Evolutionary conservation across 2,329 filamentous ascomycete genomes (phyloP).

Genomic region (Xylogone sp.): DNA sequence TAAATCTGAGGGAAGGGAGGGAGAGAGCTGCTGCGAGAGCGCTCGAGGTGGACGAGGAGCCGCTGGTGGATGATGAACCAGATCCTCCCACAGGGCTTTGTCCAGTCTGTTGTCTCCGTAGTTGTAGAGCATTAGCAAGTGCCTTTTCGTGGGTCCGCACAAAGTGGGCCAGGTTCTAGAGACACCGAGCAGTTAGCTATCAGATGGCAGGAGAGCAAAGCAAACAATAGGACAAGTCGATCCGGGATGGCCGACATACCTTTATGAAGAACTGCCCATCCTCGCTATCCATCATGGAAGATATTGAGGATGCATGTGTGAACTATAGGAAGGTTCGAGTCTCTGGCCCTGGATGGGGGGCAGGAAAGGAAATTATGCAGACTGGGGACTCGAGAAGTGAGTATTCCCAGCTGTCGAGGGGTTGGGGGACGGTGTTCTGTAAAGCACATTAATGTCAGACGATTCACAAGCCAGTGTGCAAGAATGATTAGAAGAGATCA

Average conservation of each 20-base stretch:
- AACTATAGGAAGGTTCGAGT: conserved; percentile 12
- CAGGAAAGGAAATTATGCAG: conserved; percentile 5
- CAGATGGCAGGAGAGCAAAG: neutral
- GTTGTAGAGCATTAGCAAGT: conserved; percentile 89
- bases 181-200: conserved; percentile 17
- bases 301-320: conserved; percentile 41
- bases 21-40: conserved; percentile 83
- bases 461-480: neutral
- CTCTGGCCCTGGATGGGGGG: conserved; percentile 20
- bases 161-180: conserved; percentile 88
- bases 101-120: conserved; percentile 67
- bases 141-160: conserved; percentile 97
- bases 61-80: conserved; percentile 51
- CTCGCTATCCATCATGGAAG: conserved; percentile 61
- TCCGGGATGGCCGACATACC: conserved; percentile 43
- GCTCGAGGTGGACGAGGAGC: conserved; percentile 64
- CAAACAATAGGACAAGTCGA: neutral
- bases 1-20: conserved; percentile 78
- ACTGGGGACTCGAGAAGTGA: conserved; percentile 14
- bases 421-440: neutral
- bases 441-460: neutral
- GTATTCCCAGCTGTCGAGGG: conserved; percentile 13
- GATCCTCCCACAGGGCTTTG: conserved; percentile 52
- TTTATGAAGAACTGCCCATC: conserved; percentile 88
- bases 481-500: no score